Evolutionary conservation across 768 basidiomycete species (phyloP).

Genomic region (Megacollybia marginata): DNA sequence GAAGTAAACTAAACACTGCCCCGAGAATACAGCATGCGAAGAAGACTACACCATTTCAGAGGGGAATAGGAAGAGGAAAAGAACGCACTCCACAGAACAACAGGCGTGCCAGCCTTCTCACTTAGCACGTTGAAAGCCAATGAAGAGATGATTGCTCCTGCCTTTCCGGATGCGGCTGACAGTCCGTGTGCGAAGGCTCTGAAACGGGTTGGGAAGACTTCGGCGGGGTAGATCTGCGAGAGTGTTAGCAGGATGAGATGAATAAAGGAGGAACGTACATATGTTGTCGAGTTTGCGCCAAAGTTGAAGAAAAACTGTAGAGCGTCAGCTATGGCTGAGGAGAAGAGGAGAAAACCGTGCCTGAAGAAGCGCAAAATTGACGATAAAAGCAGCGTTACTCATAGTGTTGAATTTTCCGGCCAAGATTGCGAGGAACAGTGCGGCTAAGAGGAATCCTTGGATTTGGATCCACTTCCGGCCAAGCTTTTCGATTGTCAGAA

Average conservation of each 20-base stretch:
- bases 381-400: conserved; percentile 55
- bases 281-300: conserved; percentile 65
- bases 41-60: conserved; percentile 39
- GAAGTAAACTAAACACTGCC: conserved; percentile 37
- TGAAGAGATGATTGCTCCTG: conserved; percentile 70
- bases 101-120: conserved; percentile 53
- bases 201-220: conserved; percentile 75
- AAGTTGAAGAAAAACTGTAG: conserved; percentile 75
- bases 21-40: conserved; percentile 56
- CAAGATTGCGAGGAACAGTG: conserved; percentile 61
- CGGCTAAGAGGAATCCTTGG: conserved; percentile 66
- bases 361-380: conserved; percentile 60
- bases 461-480: conserved; percentile 74
- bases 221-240: conserved; percentile 61
- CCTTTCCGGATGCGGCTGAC: conserved; percentile 67
- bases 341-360: conserved; percentile 22
- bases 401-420: conserved; percentile 57
- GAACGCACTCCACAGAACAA: conserved; percentile 64
- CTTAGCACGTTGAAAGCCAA: conserved; percentile 65
- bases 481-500: conserved; percentile 64
- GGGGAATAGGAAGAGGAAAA: background rate
- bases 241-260: background rate
- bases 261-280: conserved; percentile 23
- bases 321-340: background rate
- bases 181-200: conserved; percentile 70